Conservation (phyloP, 495 filamentous ascomycete genomes). For the Hypoxylon intermedium region DNA sequence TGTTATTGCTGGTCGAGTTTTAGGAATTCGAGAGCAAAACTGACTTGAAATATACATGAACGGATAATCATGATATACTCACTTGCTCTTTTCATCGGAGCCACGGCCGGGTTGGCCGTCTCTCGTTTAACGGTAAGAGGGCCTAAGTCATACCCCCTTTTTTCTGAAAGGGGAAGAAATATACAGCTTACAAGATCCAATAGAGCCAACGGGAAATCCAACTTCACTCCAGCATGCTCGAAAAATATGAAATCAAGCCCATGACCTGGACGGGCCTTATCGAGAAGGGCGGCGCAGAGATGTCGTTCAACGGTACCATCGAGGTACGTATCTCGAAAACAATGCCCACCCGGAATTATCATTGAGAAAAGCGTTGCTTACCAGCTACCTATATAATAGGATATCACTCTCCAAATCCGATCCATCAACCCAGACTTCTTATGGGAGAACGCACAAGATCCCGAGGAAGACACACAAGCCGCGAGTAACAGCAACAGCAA, state of each 20-base stretch:
- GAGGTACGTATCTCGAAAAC: not conserved
- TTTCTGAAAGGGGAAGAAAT: no score
- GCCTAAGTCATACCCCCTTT: no score
- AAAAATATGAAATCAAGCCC: conserved; percentile 5
- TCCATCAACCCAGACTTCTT: conserved; percentile 4
- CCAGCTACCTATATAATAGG: not conserved
- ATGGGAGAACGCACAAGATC: not conserved
- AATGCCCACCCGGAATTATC: not conserved
- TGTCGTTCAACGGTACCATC: conserved; percentile 14
- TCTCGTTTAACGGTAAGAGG: no score
- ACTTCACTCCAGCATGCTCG: not conserved
- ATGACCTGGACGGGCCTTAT: conserved; percentile 20
- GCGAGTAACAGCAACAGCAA: no score
- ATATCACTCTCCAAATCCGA: conserved; percentile 4
- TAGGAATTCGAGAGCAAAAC: no score
- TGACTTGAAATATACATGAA: no score
- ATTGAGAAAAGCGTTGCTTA: not conserved
- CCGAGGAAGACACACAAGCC: not conserved
- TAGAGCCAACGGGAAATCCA: no score
- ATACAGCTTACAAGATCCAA: no score
- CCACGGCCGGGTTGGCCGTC: no score
- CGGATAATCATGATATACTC: no score
- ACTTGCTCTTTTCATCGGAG: no score
- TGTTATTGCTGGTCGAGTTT: no score
- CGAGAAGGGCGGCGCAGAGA: conserved; percentile 4